Evolutionary conservation across 495 filamentous ascomycete species (phyloP), one percentile per base, ranked within the genome.

Genomic region (Cercophora scortea): DNA sequence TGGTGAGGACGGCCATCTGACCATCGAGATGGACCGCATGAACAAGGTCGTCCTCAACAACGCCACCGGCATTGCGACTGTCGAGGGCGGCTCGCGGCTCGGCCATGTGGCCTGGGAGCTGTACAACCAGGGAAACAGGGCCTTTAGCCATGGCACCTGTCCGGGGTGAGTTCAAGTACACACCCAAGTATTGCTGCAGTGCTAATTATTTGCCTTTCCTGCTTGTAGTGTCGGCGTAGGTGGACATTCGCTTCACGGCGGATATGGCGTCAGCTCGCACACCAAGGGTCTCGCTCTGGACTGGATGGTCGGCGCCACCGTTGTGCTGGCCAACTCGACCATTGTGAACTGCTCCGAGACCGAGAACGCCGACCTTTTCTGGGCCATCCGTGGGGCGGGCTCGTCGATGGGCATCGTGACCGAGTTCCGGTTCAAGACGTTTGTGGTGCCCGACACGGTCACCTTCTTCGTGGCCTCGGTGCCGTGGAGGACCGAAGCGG

Each of bases 1-100:
- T 15, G 73, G 73, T 11, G 71, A 76, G 55, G 69, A 76, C 13
- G 73, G 73, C 0, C 71, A 74, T 54, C 61, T 76, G 18, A 61
- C 67, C 4, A 65, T 76, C 32, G 65, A 75, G 60, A 49, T 76
- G 52, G 68, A 69, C 48, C 65, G 72, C 8, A 73, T 74, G 67
- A 68, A 69, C 56, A 65, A 69, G 10, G 72, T 76, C 4, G 59
- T 63, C 4, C 48, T 76, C 16, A 67, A 71, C 39, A 49, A 59
- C 47, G 46, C 60, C 45, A 64, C 72, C 4, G 61, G 66, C 6
- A 70, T 73, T 15, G 72, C 72, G 10, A 68, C 62, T 18, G 64
- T 68, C 13, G 61, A 73, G 40, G 66, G 66, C 12, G 73, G 72
- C 4, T 55, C 70, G 1, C 56, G 72, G 10, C 54, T 75, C 7